phyloP scores from a whole-genome alignment of 1,139 yeast genomes.

The Sugiyamaella castrensis region DNA sequence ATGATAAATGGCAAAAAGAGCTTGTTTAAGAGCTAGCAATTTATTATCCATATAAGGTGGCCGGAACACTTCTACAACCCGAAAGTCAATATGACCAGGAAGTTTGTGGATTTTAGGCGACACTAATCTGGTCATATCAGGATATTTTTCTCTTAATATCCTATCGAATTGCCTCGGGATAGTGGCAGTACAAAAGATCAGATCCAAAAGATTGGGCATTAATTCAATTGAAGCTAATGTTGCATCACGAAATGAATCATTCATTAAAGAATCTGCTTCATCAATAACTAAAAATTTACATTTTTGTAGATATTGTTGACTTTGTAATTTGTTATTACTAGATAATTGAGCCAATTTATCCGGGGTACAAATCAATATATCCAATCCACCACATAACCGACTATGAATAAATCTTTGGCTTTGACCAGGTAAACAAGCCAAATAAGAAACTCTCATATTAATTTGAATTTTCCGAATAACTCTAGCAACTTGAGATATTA shows the following conservation, averaged over 20 bases:
- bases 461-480: constrained; percentile 40
- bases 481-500: constrained; percentile 72
- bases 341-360: constrained; percentile 28
- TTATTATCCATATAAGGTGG: constrained; percentile 82
- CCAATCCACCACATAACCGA: constrained; percentile 48
- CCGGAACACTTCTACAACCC: constrained; percentile 69
- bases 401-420: not conserved
- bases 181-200: constrained; percentile 85
- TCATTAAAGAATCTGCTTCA: constrained; percentile 93
- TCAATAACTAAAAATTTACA: constrained; percentile 70
- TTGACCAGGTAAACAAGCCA: constrained; percentile 2
- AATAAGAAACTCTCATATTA: not conserved
- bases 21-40: constrained; percentile 80
- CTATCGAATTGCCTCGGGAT: constrained; percentile 75
- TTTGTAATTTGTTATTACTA: constrained; percentile 20
- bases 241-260: constrained; percentile 70
- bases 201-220: constrained; percentile 56
- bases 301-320: constrained; percentile 28
- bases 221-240: constrained; percentile 43
- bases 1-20: constrained; percentile 76
- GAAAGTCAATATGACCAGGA: constrained; percentile 69
- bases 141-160: constrained; percentile 59
- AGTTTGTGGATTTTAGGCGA: constrained; percentile 82
- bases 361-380: constrained; percentile 83
- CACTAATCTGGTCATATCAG: constrained; percentile 63